Percentiles rank a stretch among this genome's conserved stretches.
phyloP scores from a whole-genome alignment of 306 rosid species.

The Pyrus pyrifolia region DNA sequence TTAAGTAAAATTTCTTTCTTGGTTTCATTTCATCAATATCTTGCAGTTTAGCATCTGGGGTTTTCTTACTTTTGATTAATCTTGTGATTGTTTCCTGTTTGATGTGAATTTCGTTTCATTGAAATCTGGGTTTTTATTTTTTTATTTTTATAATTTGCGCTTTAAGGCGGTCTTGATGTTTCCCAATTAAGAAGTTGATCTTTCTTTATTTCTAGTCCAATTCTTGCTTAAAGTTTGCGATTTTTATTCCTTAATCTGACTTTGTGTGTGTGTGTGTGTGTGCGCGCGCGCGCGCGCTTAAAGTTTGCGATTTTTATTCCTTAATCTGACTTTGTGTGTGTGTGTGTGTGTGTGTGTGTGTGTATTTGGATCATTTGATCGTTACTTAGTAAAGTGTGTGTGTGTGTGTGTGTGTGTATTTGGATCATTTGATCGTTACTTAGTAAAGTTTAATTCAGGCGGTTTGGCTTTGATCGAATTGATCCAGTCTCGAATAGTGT shows the following conservation, averaged over 20 bases:
- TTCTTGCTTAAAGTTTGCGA: neutral
- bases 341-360: too few species aligned
- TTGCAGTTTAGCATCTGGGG: conserved; percentile 7
- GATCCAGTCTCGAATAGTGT: neutral
- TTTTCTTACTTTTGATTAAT: conserved; percentile 2
- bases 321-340: too few species aligned
- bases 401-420: neutral
- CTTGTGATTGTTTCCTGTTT: neutral
- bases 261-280: neutral
- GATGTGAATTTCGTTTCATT: neutral
- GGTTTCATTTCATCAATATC: neutral
- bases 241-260: neutral
- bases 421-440: neutral
- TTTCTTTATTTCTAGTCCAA: neutral
- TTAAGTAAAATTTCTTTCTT: neutral
- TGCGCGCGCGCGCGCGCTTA: too few species aligned
- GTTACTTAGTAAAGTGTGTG: too few species aligned
- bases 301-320: too few species aligned
- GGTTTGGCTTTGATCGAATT: neutral
- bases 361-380: too few species aligned
- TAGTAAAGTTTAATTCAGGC: neutral
- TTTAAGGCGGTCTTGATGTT: neutral
- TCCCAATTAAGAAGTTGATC: neutral
- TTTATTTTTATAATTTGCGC: neutral
- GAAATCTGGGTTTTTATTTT: neutral